Base-by-base conservation (phyloP, 2,329 filamentous ascomycete genomes). In the Penicillium sp. region DNA sequence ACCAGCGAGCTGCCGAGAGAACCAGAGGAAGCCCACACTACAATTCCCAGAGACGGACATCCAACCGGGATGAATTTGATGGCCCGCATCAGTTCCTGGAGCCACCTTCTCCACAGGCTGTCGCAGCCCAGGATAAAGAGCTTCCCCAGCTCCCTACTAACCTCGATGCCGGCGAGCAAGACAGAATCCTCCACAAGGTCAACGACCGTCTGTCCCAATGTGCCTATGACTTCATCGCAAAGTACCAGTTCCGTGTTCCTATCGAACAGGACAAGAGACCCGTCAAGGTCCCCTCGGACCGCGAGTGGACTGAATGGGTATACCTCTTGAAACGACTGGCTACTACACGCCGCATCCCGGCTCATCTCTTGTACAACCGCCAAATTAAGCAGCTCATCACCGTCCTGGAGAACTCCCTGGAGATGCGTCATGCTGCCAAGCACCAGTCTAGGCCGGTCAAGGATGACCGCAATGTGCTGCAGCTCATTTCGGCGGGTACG, bases 381-480 rank as follows among this genome's bases (percentile, higher is more conserved):
- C 91, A 95, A 77, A 95, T 95, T 77, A 94, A 93, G 78, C 90
- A 94, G 75, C 87, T 95, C 75, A 89, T 94, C 64, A 94, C 91
- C 42, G 89, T 94, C 31, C 78, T 95, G 67, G 91, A 95, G 72
- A 95, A 94, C 76, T 93, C 89, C 48, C 80, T 95, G 69, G 90
- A 93, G 78, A 93, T 93, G 89, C 84, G 90, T 62, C 90, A 93
- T 74, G 89, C 89, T 58, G 89, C 90, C 49, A 92, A 91, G 75
- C 89, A 93, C 76, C 89, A 93, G 76, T 89, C 87, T 63, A 85
- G 91, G 60, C 89, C 90, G 21, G 82, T 93, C 63, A 94, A 93
- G 79, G 91, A 95, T 78, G 91, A 95, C 77, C 84, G 91, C 67
- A 93, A 94, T 74, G 90, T 95, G 62, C 81, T 95, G 58, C 91